phyloP scores from a whole-genome alignment of 2,329 filamentous ascomycete genomes.

The Capronia americana region DNA sequence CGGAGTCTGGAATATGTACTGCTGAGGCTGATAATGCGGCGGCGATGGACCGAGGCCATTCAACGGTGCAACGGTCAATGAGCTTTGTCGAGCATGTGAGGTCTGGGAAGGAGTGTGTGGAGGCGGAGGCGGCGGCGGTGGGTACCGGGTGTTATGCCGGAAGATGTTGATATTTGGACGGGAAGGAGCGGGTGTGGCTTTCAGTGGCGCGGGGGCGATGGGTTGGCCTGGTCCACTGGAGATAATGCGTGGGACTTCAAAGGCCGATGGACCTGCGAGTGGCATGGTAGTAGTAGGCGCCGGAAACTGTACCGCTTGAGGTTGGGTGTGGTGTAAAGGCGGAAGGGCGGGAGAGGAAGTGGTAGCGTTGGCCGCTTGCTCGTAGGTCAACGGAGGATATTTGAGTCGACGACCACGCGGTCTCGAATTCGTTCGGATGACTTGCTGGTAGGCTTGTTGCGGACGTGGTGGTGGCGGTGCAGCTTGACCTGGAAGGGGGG shows the following conservation, averaged over 20 bases:
- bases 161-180: slow-evolving; percentile 20
- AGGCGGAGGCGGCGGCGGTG: neutral
- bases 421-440: slow-evolving; percentile 16
- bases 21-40: slow-evolving; percentile 17
- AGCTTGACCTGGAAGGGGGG: slow-evolving; percentile 20
- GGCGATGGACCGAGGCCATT: neutral
- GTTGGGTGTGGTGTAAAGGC: slow-evolving; percentile 10
- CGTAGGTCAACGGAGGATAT: slow-evolving; percentile 7
- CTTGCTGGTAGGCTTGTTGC: slow-evolving; percentile 8
- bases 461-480: slow-evolving; percentile 10
- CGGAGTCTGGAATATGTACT: slow-evolving; percentile 35
- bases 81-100: slow-evolving; percentile 2
- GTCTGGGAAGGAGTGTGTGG: neutral
- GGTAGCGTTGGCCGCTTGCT: neutral
- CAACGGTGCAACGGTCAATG: neutral
- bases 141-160: slow-evolving; percentile 20
- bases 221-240: slow-evolving; percentile 31
- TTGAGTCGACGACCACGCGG: slow-evolving; percentile 14
- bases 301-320: neutral
- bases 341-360: slow-evolving; percentile 12
- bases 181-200: slow-evolving; percentile 9
- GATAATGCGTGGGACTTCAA: slow-evolving; percentile 5
- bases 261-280: neutral
- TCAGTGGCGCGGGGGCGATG: slow-evolving; percentile 34
- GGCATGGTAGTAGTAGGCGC: neutral